Base-by-base conservation (phyloP, 1,284 basidiomycete species). In the Porogramme epimiltina region DNA sequence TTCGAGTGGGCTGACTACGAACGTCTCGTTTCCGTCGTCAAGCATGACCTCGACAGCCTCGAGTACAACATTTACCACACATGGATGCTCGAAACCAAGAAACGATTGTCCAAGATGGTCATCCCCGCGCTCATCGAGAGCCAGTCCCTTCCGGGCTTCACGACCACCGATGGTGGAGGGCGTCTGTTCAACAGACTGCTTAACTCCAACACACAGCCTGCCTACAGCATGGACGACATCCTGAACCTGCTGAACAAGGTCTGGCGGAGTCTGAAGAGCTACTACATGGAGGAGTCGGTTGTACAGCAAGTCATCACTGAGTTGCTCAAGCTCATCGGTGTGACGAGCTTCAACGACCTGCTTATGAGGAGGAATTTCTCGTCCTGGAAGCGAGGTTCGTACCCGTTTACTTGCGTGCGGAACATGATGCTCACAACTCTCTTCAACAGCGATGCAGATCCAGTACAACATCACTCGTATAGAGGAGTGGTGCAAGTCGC, bases 41-140 rank as follows among this genome's bases (percentile, higher is more conserved):
- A 98, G 73, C 96, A 99, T 67, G 97, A 99, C 70, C 82, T 99
- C 41, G 97, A 99, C 73, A 95, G 92, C 60, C 78, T 99, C 64
- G 96, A 99, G 75, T 99, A 98, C 77, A 99, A 99, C 78, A 97
- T 99, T 72, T 99, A 98, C 70, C 96, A 99, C 72, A 98, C 96
- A 0, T 98, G 94, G 92, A 99, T 99, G 93, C 79, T 93, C 55
- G 97, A 99, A 75, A 93, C 95, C 40, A 99, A 99, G 85, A 97
- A 96, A 76, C 89, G 89, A 57, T 76, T 99, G 40, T 83, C 88
- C 57, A 98, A 98, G 79, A 99, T 99, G 95, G 93, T 99, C 45
- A 95, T 99, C 52, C 97, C 97, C 18, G 97, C 97, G 3, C 74
- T 99, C 59, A 95, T 99, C 64, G 97, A 99, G 74, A 96, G 92